Evolutionary conservation across 352 stramenopile genomes (phyloP), one percentile per base, ranked within the genome.

Genomic region (Globisporangium nagaii): DNA sequence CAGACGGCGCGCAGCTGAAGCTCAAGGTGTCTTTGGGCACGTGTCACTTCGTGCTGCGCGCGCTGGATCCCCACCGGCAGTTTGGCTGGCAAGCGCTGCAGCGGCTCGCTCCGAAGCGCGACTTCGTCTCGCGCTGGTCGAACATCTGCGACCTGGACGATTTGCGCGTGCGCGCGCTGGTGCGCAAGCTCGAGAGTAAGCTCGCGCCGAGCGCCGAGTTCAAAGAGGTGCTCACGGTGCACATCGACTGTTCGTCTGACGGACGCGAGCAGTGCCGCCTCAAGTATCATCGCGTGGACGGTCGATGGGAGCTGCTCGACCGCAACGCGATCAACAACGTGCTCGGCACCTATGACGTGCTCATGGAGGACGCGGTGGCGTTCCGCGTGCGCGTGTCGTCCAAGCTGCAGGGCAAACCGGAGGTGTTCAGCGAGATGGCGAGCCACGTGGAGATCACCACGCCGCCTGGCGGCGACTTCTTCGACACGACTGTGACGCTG

Each of bases 261-360:
- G 27, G n/a, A n/a, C n/a, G 5, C 25, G 20, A 22, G 11, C 13
- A 49, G 27, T 34, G 28, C 27, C 54, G 71, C 9, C 25, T 84
- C 19, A 84, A 81, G 54, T 84, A 71, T 31, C 51, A 58, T 39
- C 50, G 72, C n/a, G 52, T 66, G 3, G 49, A 71, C 25, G 65
- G 66, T 3, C 31, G 70, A 9, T 80, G 70, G 70, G 45, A 70
- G 8, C 41, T 72, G 15, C 40, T 58, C 25, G 49, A 49, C 3
- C 32, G 35, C 10, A 63, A 67, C 32, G 42, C 15, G 0, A 39
- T 45, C 44, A 52, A 56, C n/a, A 11, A 37, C 10, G 60, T 74
- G 1, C 41, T 36, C 3, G 59, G 54, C 36, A 70, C 53, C 12
- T 77, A 73, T 31, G 43, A 49, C 20, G 27, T 49, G 43, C 17